phyloP scores from a whole-genome alignment of 2,329 filamentous ascomycete species.

The Fusarium piperis region DNA sequence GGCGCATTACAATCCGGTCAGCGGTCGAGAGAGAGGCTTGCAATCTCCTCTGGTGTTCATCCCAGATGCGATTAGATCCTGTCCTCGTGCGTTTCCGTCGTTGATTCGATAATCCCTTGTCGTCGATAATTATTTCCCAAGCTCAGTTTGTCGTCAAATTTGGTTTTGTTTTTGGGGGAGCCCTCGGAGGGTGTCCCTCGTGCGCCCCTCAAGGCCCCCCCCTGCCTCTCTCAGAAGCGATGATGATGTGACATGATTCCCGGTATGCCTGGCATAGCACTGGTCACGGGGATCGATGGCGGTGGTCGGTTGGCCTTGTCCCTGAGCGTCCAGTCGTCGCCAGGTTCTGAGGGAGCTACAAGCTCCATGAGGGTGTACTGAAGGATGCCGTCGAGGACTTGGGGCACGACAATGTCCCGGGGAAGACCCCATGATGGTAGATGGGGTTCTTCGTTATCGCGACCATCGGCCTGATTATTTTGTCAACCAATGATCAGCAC shows the following conservation, averaged over 20 bases:
- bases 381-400: slow-evolving; percentile 56
- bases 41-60: slow-evolving; percentile 9
- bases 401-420: slow-evolving; percentile 57
- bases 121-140: slow-evolving; percentile 34
- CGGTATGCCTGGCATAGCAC: slow-evolving; percentile 41
- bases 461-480: slow-evolving; percentile 56
- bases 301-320: slow-evolving; percentile 44
- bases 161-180: slow-evolving; percentile 4
- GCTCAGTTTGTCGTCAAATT: slow-evolving; percentile 18
- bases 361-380: slow-evolving; percentile 61
- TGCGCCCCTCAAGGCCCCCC: slow-evolving; percentile 22
- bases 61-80: slow-evolving; percentile 13
- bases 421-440: slow-evolving; percentile 44
- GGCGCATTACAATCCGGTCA: slow-evolving; percentile 36
- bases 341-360: slow-evolving; percentile 49
- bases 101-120: slow-evolving; percentile 21
- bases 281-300: slow-evolving; percentile 44
- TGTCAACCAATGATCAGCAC: slow-evolving; percentile 25
- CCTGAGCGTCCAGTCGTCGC: slow-evolving; percentile 52
- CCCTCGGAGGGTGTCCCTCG: slow-evolving; percentile 11
- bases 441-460: slow-evolving; percentile 53
- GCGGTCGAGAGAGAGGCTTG: slow-evolving; percentile 23
- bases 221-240: slow-evolving; percentile 35
- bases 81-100: slow-evolving; percentile 21
- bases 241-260: slow-evolving; percentile 39